These are phyloP conservation scores for Andrographis paniculata DNA, from an alignment of 305 asterid species.

Conservation along the genomic window DNA sequence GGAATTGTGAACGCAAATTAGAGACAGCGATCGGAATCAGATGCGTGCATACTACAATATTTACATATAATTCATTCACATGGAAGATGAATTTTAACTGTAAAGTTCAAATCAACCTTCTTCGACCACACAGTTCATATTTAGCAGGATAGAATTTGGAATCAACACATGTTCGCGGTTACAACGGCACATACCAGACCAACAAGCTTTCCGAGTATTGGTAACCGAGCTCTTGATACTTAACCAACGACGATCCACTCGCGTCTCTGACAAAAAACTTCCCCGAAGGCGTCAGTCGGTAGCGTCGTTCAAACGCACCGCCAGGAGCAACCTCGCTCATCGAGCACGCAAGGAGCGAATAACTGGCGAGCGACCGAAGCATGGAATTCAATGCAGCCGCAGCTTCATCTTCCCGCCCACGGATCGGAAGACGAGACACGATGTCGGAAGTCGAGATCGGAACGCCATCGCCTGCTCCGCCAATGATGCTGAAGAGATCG, in stretches of 20 bases:
- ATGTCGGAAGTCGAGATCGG: constrained; percentile 13
- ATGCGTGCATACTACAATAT: too few species aligned
- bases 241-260: constrained; percentile 22
- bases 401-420: constrained; percentile 4
- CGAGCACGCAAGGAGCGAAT: constrained; percentile 26
- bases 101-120: too few species aligned
- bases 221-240: background rate
- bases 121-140: too few species aligned
- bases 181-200: background rate
- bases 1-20: too few species aligned
- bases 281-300: constrained; percentile 28
- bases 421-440: constrained; percentile 11
- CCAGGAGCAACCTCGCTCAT: background rate
- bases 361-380: constrained; percentile 27
- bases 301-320: constrained; percentile 2
- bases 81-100: too few species aligned
- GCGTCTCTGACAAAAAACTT: constrained; percentile 27
- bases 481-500: constrained; percentile 18
- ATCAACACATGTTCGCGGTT: too few species aligned
- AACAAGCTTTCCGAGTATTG: background rate
- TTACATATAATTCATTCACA: too few species aligned
- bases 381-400: constrained; percentile 27
- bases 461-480: background rate
- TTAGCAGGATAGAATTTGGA: too few species aligned
- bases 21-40: too few species aligned